phyloP scores from a whole-genome alignment of 257 asterid species.

The Leonotis leonurus region DNA sequence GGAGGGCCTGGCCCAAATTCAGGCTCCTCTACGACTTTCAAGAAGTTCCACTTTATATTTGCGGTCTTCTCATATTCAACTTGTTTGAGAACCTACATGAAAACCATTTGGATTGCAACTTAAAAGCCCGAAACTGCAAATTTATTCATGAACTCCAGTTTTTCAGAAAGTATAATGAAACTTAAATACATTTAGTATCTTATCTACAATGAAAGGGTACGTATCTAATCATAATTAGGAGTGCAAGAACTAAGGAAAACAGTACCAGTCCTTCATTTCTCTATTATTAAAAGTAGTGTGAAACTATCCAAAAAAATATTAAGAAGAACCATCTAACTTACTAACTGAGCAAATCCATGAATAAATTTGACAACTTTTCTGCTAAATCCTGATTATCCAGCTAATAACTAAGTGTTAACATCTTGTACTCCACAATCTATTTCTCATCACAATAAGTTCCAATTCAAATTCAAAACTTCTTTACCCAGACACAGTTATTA shows the following conservation, averaged over 20 bases:
- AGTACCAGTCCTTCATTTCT: background rate
- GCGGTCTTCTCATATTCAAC: constrained; percentile 35
- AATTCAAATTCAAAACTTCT: background rate
- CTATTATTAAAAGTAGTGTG: background rate
- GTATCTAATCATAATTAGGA: background rate
- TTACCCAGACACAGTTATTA: background rate
- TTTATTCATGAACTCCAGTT: background rate
- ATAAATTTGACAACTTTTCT: no score
- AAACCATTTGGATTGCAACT: constrained; percentile 8
- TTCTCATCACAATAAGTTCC: background rate
- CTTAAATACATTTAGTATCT: background rate
- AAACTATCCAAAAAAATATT: background rate
- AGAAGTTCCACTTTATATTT: constrained; percentile 50
- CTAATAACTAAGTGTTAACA: background rate
- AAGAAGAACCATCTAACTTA: no score
- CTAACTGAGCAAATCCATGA: no score
- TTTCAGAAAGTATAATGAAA: background rate
- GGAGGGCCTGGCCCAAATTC: constrained; percentile 84
- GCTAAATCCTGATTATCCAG: background rate
- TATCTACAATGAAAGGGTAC: background rate
- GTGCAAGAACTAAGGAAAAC: background rate
- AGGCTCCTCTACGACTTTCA: constrained; percentile 67
- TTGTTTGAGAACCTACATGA: constrained; percentile 48
- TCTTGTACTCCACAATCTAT: background rate
- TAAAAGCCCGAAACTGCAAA: background rate